These are phyloP conservation scores for Linnemannia elongata DNA, from an alignment of 192 early-diverging fungal genomes.

Conservation along the genomic window DNA sequence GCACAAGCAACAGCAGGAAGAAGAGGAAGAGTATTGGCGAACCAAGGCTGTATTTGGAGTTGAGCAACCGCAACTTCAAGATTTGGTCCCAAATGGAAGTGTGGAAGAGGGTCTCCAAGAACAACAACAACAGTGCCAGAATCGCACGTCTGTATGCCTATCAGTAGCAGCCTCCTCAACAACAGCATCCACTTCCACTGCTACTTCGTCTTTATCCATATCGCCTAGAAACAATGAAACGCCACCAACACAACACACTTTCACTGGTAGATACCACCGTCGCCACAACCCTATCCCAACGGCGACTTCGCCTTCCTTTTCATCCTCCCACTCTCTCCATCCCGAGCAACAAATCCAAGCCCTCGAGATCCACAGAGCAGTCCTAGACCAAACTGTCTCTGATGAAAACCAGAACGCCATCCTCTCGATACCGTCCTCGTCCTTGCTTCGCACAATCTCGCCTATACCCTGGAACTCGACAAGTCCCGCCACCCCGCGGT, in stretches of 20 bases:
- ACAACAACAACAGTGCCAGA: not conserved
- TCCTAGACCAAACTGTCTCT: not conserved
- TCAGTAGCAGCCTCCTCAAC: not conserved
- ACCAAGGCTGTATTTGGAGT: no score
- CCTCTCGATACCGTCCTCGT: not conserved
- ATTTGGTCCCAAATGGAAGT: not conserved
- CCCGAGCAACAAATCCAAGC: not conserved
- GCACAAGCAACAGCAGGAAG: constrained; percentile 10
- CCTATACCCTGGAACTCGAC: not conserved
- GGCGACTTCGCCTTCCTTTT: not conserved
- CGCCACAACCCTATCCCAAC: not conserved
- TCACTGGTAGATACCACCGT: not conserved
- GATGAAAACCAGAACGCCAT: not conserved
- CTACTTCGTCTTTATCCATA: not conserved
- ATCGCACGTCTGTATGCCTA: not conserved
- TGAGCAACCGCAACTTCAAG: no score
- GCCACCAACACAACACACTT: not conserved
- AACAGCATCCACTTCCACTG: not conserved
- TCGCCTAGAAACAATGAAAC: not conserved
- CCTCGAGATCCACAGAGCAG: not conserved
- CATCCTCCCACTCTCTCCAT: not conserved
- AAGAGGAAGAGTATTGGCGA: not conserved
- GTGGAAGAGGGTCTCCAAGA: not conserved
- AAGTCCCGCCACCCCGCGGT: not conserved
- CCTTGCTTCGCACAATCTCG: not conserved